Evolutionary conservation across 2,329 filamentous ascomycete species (phyloP), one percentile per base, ranked within the genome.

Genomic region (Sphaerulina musiva): DNA sequence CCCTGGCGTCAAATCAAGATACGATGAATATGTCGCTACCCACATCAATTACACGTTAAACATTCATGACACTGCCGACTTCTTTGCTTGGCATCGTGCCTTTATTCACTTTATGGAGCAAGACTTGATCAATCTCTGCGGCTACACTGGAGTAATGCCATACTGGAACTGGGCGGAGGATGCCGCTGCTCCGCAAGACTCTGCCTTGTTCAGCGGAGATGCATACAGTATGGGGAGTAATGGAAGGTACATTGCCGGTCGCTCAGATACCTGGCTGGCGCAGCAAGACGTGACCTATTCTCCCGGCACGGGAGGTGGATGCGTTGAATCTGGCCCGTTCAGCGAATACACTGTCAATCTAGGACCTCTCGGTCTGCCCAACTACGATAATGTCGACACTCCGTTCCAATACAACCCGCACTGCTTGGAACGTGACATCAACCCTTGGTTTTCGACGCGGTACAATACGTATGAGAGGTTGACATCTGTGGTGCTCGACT

Each of bases 221-320:
- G 73, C 72, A 26, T 77, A 74, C 47, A 70, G 73, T 53, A 61
- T 69, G 57, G 64, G 66, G 20, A 54, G 61, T 56, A 68, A 69
- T 38, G 67, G 68, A 44, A 52, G 56, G 20, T 67, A 59, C 58
- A 60, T 67, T 29, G 34, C 62, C 32, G 59, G 61, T 48, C 61
- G 64, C 26, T 39, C 51, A 36, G 57, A 63, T 57, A 66, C 62
- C 43, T 67, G 63, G 59, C 59, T 67, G 2, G 62, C 61, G 10
- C 53, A 54, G 31, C 56, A 62, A 17, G 52, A 63, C 45, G 50
- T 75, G 55, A 69, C 61, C 17, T 64, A 78, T 8, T 77, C 75
- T 0, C 73, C 74, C 0, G 80, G 78, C n/a, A 72, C 72, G 0
- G 80, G 80, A 11, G 80, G 80, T 39, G 80, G 80, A 1, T 82